Base-by-base conservation (phyloP, 257 asterid species). In the Euphrasia confusa region DNA sequence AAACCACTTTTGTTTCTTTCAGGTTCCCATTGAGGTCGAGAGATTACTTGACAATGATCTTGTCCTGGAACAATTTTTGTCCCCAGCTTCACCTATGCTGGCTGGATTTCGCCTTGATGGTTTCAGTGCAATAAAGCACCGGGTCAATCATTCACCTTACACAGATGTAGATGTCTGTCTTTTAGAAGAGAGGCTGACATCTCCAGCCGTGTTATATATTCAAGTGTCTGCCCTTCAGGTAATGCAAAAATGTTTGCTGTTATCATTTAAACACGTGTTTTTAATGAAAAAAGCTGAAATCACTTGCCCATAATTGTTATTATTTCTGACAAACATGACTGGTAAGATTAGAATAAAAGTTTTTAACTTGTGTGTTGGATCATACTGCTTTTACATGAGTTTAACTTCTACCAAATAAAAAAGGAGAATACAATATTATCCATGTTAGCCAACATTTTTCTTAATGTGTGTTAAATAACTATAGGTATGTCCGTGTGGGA, bases 51-150 rank as follows among this genome's bases (percentile, higher is more conserved):
- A 77, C 69, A 78, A 80, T 66, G 97, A 87, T 74, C 96, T 89
- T 79, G 87, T 87, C 63, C 75, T 92, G 72, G 99, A 92, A 73
- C 99, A 86, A 74, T 92, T 77, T 69, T 71, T 87, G 27, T 72
- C 94, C 63, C 88, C 90, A 21, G 83, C 79, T 78, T 84, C 97
- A 64, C 99, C 96, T 62, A 78, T 76, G 81, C 71, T 89, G 78
- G 91, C 95, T 63, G 99, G 99, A 58, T 92, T 92, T 78, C 99
- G 96, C 40, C 75, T 92, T 63, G 99, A 92, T 70, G 96, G 91
- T 72, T 82, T 92, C 74, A 81, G 82, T 74, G 90, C 90, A 24
- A 84, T 92, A 74, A 92, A 83, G 81, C 89, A 79, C 69, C 80
- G 94, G 49, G 82, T 83, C 50, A 79, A 75, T 70, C 99, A 89